Evolutionary conservation across 805 yeast genomes (phyloP).

Genomic region (Suhomyces prunicola): DNA sequence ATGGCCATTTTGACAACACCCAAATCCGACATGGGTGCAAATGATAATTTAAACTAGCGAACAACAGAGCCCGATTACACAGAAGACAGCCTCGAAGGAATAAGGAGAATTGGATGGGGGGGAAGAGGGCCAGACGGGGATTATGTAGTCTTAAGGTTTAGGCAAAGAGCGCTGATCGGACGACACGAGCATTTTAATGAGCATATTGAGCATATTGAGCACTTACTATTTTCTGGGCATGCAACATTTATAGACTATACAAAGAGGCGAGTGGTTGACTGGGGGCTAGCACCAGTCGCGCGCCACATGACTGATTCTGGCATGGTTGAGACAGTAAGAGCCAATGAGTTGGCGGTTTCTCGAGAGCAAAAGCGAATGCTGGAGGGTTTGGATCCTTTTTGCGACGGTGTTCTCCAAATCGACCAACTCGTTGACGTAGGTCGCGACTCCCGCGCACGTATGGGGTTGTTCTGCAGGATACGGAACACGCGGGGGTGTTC

Average conservation of each 20-base stretch:
- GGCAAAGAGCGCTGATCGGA: not conserved
- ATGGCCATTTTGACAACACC: slow-evolving; percentile 5
- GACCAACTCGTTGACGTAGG: slow-evolving; percentile 9
- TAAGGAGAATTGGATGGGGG: too few relatives aligned
- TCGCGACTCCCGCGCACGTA: slow-evolving; percentile 7
- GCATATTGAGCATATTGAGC: too few relatives aligned
- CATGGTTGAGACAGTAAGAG: not conserved
- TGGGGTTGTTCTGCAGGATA: not conserved
- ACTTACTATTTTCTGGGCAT: not conserved
- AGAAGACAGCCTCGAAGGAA: too few relatives aligned
- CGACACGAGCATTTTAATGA: not conserved
- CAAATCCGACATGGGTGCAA: not conserved
- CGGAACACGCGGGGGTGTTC: slow-evolving; percentile 2
- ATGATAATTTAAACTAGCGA: too few relatives aligned
- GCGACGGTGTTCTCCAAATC: slow-evolving; percentile 8
- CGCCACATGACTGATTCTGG: not conserved
- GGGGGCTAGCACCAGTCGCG: not conserved
- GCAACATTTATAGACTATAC: too few relatives aligned
- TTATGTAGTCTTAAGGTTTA: too few relatives aligned
- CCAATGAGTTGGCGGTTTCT: not conserved
- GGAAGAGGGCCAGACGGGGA: too few relatives aligned
- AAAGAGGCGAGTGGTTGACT: too few relatives aligned
- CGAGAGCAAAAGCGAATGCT: not conserved
- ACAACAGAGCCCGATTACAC: too few relatives aligned
- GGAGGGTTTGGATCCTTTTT: not conserved